These are phyloP conservation scores for Eimeria acervulina DNA, from an alignment of 169 alveolate species.

Conservation along the genomic window DNA sequence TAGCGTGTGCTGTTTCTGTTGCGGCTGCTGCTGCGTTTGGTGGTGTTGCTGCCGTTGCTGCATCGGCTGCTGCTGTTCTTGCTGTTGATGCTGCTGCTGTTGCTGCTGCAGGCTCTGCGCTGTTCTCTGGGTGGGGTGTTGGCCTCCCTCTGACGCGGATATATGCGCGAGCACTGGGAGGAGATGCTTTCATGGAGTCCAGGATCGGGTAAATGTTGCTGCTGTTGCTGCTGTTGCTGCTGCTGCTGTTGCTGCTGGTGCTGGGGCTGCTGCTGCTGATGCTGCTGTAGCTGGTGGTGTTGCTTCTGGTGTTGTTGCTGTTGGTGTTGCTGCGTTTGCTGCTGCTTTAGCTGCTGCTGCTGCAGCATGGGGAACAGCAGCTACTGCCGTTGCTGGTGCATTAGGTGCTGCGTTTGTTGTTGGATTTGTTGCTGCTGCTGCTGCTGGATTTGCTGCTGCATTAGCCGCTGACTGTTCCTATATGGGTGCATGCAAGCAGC, in stretches of 20 bases:
- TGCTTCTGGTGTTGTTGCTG: no score
- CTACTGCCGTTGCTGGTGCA: no score
- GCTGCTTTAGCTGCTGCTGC: no score
- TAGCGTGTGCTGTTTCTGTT: not conserved
- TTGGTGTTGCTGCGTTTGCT: not conserved
- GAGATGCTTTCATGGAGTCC: slow-evolving; percentile 35
- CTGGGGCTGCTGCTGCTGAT: no score
- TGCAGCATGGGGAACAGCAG: no score
- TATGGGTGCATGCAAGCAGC: not conserved
- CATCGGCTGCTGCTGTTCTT: not conserved
- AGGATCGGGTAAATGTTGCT: not conserved
- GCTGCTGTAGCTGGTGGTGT: no score
- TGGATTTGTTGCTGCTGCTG: no score
- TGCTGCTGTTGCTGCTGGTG: not conserved
- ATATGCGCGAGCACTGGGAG: slow-evolving; percentile 28
- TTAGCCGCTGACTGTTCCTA: not conserved
- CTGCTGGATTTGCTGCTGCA: no score
- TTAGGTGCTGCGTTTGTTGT: not conserved
- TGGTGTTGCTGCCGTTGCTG: slow-evolving; percentile 1
- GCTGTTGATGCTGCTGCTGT: not conserved
- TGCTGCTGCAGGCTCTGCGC: no score
- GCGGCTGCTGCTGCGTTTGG: not conserved
- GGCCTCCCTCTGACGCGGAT: slow-evolving; percentile 25
- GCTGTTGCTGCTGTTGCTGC: no score
- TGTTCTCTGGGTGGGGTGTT: slow-evolving; percentile 19